These are phyloP conservation scores for Mycena chlorophos DNA, from an alignment of 768 basidiomycete genomes.

Conservation along the genomic window DNA sequence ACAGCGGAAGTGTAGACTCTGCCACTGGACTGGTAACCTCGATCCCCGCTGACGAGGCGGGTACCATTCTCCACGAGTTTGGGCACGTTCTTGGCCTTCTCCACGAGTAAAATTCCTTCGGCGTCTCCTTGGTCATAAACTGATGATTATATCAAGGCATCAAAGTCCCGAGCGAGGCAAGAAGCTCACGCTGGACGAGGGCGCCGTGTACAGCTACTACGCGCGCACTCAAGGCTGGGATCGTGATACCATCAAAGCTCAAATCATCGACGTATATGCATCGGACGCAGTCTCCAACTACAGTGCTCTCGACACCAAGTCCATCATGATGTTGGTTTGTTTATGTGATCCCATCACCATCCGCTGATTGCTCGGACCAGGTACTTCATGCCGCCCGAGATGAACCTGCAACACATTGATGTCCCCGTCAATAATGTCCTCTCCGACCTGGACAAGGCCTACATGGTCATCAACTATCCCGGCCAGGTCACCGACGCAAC, in stretches of 20 bases:
- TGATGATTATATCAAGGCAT: too few species aligned
- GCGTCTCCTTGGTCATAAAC: too few species aligned
- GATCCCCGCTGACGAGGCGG: too few species aligned
- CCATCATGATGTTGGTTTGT: constrained; percentile 26
- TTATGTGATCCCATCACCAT: too few species aligned
- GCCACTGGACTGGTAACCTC: too few species aligned
- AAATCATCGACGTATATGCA: constrained; percentile 20
- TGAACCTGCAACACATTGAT: constrained; percentile 12
- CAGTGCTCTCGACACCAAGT: constrained; percentile 17
- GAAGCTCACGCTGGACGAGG: constrained; percentile 18
- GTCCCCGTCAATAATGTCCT: constrained; percentile 7
- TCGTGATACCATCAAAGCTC: constrained; percentile 1
- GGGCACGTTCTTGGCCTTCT: too few species aligned
- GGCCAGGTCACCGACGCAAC: neutral
- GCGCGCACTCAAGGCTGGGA: constrained; percentile 12
- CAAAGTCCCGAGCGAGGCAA: constrained; percentile 26
- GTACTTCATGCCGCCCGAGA: constrained; percentile 20
- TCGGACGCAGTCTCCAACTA: constrained; percentile 19
- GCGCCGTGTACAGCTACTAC: constrained; percentile 14
- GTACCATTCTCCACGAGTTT: too few species aligned
- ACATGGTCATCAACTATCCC: constrained; percentile 21
- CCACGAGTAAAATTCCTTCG: too few species aligned
- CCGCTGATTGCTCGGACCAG: too few species aligned
- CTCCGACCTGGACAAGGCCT: constrained; percentile 17
- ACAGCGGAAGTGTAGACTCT: too few species aligned